Percentiles rank a stretch among this genome's conserved stretches.
These are phyloP conservation scores for Psilocybe tampanensis DNA, from an alignment of 768 basidiomycete species.

Conservation along the genomic window DNA sequence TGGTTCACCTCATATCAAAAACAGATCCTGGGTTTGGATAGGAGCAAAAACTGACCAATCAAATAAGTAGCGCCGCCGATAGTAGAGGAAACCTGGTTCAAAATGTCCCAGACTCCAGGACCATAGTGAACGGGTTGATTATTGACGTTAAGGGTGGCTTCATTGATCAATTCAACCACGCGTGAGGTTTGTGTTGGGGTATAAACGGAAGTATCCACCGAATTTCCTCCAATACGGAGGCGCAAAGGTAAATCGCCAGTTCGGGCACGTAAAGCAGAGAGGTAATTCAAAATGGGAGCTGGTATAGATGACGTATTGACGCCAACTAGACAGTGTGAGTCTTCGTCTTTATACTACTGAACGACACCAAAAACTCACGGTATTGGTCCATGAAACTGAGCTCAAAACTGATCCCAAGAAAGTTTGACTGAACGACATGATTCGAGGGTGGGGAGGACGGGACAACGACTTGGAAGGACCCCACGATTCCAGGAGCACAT, in stretches of 20 bases:
- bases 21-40: background rate
- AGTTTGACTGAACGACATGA: constrained; percentile 52
- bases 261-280: constrained; percentile 53
- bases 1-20: constrained; percentile 13
- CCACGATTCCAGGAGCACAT: constrained; percentile 21
- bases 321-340: constrained; percentile 41
- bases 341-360: background rate
- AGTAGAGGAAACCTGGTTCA: constrained; percentile 37
- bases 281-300: constrained; percentile 56
- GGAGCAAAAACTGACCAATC: constrained; percentile 26
- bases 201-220: constrained; percentile 47
- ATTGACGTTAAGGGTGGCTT: constrained; percentile 37
- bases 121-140: constrained; percentile 52
- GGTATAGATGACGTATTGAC: constrained; percentile 54
- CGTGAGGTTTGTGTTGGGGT: constrained; percentile 38
- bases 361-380: constrained; percentile 31
- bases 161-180: constrained; percentile 40
- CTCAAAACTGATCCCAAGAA: constrained; percentile 68
- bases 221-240: constrained; percentile 53
- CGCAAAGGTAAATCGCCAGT: constrained; percentile 46
- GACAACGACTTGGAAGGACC: constrained; percentile 30
- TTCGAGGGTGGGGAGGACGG: constrained; percentile 35
- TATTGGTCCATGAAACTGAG: constrained; percentile 62
- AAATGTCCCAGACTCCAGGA: constrained; percentile 46
- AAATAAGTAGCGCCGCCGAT: constrained; percentile 34